These are phyloP conservation scores for Suhomyces choctaworum DNA, from an alignment of 1,139 yeast genomes.

Conservation along the genomic window DNA sequence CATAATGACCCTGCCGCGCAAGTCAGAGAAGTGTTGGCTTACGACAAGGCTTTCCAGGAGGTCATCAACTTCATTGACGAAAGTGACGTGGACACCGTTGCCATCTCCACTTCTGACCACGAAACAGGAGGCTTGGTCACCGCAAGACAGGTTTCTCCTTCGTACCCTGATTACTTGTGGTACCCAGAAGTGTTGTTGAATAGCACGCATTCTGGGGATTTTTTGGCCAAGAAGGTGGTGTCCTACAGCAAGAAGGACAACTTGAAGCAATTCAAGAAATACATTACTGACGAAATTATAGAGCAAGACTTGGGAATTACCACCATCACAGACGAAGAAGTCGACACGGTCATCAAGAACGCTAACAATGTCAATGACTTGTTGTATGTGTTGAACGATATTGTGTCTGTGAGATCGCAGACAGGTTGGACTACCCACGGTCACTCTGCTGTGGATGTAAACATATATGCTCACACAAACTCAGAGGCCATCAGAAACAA, in stretches of 20 bases:
- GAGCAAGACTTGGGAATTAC: conserved; percentile 24
- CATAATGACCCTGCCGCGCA: conserved; percentile 34
- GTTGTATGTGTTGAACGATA: conserved; percentile 31
- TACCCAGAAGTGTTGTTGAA: conserved; percentile 26
- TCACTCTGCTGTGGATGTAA: conserved; percentile 32
- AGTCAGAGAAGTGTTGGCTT: conserved; percentile 48
- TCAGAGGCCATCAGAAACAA: conserved; percentile 40
- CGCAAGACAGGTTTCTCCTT: conserved; percentile 65
- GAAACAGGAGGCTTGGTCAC: conserved; percentile 41
- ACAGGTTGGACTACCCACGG: conserved; percentile 34
- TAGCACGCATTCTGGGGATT: conserved; percentile 29
- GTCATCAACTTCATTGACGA: conserved; percentile 26
- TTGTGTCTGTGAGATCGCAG: conserved; percentile 27
- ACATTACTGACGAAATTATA: conserved; percentile 17
- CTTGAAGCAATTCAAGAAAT: conserved; percentile 11
- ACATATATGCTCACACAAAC: conserved; percentile 30
- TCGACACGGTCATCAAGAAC: conserved; percentile 15
- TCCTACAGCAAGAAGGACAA: conserved; percentile 8
- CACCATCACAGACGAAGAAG: conserved; percentile 19
- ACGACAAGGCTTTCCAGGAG: conserved; percentile 27
- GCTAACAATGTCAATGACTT: conserved; percentile 17
- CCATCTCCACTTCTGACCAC: conserved; percentile 31
- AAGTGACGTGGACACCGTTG: conserved; percentile 26
- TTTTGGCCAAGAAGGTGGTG: conserved; percentile 21
- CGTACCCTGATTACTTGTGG: conserved; percentile 31